Evolutionary conservation across 768 basidiomycete species (phyloP), one percentile per base, ranked within the genome.

Genomic region (Auricularia auricula-judae): DNA sequence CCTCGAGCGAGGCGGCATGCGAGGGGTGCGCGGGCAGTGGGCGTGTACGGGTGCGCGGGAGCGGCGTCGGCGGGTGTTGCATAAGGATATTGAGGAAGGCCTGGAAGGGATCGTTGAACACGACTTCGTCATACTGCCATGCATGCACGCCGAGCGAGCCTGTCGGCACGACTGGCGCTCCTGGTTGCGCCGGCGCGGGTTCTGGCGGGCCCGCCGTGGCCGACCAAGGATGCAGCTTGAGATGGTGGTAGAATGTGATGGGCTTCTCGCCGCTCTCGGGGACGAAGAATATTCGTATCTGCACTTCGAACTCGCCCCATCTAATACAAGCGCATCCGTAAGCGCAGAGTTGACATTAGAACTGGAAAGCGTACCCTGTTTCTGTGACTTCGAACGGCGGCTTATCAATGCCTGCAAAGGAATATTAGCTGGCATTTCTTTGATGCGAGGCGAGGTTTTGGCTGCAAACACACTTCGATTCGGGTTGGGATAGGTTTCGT

Each of bases 81-180:
- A 86, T 88, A 62, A 98, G 82, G 61, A 89, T 80, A 68, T 86
- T 84, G 66, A 97, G 82, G 76, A 98, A 94, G 43, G 86, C 80
- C 65, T 90, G 86, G 67, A 88, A 92, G 1, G 97, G 97, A 69
- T 98, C 96, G 71, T 86, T 84, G 76, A 99, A 98, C 62, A 98
- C 92, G 67, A 98, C 83, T 76, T 99, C 97, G 75, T 98, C 96
- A 76, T 98, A 98, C 71, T 98, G 96, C 95, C 96, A 99, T 0
- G 93, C 90, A 73, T 97, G 90, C 35, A 99, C 92, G 56, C 56
- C 56, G 18, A 59, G 56, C 0, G 91, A 89, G 0, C 87, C 88
- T 34, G 80, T 71, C 70, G 85, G 86, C 71, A 84, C 79, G 2
- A 88, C 86, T 29, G 80, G 79, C 16, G 88, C 87, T 7, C 86